Evolutionary conservation across 202 grass and related monocot species (phyloP), one percentile per base, ranked within the genome.

Genomic region (Panicum virgatum): DNA sequence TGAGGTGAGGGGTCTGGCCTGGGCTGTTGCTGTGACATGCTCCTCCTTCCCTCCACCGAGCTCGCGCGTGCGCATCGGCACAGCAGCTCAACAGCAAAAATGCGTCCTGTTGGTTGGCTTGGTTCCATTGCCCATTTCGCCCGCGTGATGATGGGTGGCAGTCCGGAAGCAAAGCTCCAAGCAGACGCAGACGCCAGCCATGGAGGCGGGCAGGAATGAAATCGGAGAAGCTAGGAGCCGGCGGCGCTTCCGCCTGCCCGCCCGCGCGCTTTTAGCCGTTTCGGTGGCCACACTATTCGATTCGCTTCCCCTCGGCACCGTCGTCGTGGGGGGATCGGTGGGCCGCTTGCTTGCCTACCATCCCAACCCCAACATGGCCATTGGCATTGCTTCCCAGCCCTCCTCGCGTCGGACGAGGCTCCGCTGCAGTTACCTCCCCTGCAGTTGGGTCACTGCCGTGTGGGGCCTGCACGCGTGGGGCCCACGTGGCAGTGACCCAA

Each of bases 91-190:
- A 23, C 65, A 58, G 62, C 20, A 30, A 26, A 26, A 20, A 68
- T 56, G 62, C 77, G 63, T 48, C 11, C 12, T 50, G 12, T 25
- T 13, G 22, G 52, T 63, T 37, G 2, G 38, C 9, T 63, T 37
- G 39, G 19, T 65, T 29, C 5, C 32, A 3, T 34, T 34, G 32
- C 32, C 32, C 32, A 3, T 4, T 34, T 34, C 20, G 70, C 78
- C 77, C 78, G 32, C 32, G 32, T 34, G 32, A 60, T 66, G 65
- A 78, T 73, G 86, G 8, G 2, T 52, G 30, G 57, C 36, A n/a
- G 82, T 65, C 80, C 42, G 36, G 54, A 38, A 75, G 72, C 77
- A 14, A 32, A 14, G 32, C 27, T 75, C 83, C 69, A 81, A 46
- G 54, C 50, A 43, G 69, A 72, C 47, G 77, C 44, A 6, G 76